A percentile compares a stretch with the other conserved stretches of the same genome.
Evolutionary conservation across 1,284 basidiomycete genomes (phyloP).

Genomic region (Puccinia polysora): DNA sequence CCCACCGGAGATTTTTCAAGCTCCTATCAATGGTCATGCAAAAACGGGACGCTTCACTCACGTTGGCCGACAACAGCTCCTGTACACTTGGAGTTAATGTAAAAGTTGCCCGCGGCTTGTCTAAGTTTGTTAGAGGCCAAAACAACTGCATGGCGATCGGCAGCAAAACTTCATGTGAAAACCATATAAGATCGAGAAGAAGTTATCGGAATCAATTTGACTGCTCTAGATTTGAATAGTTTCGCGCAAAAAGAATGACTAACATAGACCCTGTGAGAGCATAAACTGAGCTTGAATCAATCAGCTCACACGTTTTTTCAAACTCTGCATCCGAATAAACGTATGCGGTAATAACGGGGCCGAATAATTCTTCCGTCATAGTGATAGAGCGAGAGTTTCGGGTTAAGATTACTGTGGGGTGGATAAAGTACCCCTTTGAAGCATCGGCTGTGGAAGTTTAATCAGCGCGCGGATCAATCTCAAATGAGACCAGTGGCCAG

Average conservation of each 20-base stretch:
- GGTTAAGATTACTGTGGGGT: conserved; percentile 90
- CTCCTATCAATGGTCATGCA: no score
- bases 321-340: conserved; percentile 78
- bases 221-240: no score
- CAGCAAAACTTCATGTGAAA: conserved; percentile 82
- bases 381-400: conserved; percentile 86
- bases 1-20: no score
- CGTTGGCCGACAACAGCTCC: conserved; percentile 62
- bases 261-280: conserved; percentile 84
- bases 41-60: background rate
- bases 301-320: conserved; percentile 76
- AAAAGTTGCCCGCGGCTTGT: conserved; percentile 79
- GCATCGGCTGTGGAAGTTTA: conserved; percentile 62
- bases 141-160: conserved; percentile 71
- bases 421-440: conserved; percentile 86
- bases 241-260: no score
- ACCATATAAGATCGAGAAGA: no score
- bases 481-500: conserved; percentile 35
- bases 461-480: background rate
- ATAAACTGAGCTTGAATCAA: conserved; percentile 83
- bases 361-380: conserved; percentile 94
- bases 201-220: no score
- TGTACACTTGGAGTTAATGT: conserved; percentile 84
- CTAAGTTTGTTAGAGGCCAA: conserved; percentile 71
- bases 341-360: conserved; percentile 89